Evolutionary conservation across 2,329 filamentous ascomycete genomes (phyloP).

Genomic region (Tothia fuscella): DNA sequence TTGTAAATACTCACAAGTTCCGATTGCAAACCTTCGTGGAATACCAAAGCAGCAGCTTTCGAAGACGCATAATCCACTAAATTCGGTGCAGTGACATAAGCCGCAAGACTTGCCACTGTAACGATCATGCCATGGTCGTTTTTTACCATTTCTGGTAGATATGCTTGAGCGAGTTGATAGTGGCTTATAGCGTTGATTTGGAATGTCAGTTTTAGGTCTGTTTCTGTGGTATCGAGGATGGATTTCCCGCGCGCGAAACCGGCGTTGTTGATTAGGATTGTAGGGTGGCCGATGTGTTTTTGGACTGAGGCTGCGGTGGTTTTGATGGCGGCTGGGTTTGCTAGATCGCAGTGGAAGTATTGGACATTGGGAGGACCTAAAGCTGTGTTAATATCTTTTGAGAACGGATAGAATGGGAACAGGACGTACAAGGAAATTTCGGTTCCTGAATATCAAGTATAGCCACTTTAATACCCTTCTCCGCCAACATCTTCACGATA

Average conservation of each 20-base stretch:
- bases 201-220: slow-evolving; percentile 54
- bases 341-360: slow-evolving; percentile 61
- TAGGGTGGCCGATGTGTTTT: slow-evolving; percentile 48
- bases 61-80: slow-evolving; percentile 57
- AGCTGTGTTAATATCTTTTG: slow-evolving; percentile 6
- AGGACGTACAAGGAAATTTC: slow-evolving; percentile 34
- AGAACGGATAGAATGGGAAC: not conserved
- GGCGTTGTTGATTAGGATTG: slow-evolving; percentile 62
- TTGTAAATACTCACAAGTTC: slow-evolving; percentile 42
- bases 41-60: slow-evolving; percentile 54
- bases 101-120: slow-evolving; percentile 54
- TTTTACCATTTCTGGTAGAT: slow-evolving; percentile 52
- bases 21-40: slow-evolving; percentile 49
- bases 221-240: slow-evolving; percentile 46
- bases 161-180: slow-evolving; percentile 54
- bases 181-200: slow-evolving; percentile 59
- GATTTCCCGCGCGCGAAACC: slow-evolving; percentile 50
- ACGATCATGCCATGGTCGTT: slow-evolving; percentile 62
- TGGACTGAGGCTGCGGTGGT: slow-evolving; percentile 42
- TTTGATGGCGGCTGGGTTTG: slow-evolving; percentile 42
- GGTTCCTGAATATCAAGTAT: slow-evolving; percentile 58
- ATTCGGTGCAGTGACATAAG: slow-evolving; percentile 47
- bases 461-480: slow-evolving; percentile 53
- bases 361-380: slow-evolving; percentile 42
- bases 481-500: slow-evolving; percentile 53